These are phyloP conservation scores for Chlorella sp. DNA, from an alignment of 139 green algal genomes.

Conservation along the genomic window DNA sequence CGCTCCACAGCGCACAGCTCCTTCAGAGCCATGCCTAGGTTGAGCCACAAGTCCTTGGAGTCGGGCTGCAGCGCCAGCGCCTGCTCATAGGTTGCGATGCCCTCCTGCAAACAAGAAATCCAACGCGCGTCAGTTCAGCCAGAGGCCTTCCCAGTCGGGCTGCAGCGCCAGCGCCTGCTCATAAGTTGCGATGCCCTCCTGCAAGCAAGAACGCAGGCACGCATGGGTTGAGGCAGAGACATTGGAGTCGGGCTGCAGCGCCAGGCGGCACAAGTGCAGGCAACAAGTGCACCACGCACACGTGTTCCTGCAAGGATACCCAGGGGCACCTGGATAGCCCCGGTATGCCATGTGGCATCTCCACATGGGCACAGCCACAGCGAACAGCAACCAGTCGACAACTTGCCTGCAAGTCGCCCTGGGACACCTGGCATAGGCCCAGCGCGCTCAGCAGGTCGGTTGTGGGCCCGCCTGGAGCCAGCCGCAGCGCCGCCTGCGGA, in stretches of 20 bases:
- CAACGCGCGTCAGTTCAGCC: too few relatives aligned
- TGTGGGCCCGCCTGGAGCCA: neutral
- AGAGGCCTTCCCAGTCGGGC: constrained; percentile 66
- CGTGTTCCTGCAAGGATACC: too few relatives aligned
- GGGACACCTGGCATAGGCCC: constrained; percentile 62
- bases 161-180: constrained; percentile 63
- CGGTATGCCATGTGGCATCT: too few relatives aligned
- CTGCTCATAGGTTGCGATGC: constrained; percentile 68
- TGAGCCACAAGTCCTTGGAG: constrained; percentile 76
- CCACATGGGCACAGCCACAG: too few relatives aligned
- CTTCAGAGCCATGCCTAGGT: constrained; percentile 76
- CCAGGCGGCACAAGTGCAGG: too few relatives aligned
- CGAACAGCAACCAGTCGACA: too few relatives aligned
- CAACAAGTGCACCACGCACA: too few relatives aligned
- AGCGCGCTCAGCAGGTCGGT: constrained; percentile 69
- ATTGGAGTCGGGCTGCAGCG: constrained; percentile 59
- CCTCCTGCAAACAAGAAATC: constrained; percentile 41
- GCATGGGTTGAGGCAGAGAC: constrained; percentile 83
- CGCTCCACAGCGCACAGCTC: constrained; percentile 60
- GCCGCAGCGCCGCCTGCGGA: constrained; percentile 57
- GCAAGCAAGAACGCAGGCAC: neutral
- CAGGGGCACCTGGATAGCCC: too few relatives aligned
- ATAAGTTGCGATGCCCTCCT: constrained; percentile 70
- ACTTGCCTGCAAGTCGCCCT: constrained; percentile 69
- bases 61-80: constrained; percentile 62